Base-by-base conservation (phyloP, 148 eudicot genomes). In the Silene conica region DNA sequence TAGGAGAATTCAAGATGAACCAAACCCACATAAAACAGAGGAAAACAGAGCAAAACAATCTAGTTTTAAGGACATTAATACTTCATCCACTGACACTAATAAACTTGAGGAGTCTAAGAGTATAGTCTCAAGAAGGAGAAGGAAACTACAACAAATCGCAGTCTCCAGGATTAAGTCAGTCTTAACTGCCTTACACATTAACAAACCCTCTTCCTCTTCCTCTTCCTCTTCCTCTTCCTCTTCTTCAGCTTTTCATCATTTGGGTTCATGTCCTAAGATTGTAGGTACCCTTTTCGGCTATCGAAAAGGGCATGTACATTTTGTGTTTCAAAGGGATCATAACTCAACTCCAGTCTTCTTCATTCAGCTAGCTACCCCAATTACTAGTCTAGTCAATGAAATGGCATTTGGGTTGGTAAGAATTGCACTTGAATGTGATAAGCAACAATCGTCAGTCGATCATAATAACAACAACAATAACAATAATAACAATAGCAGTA, bases 371-470 rank as follows among this genome's bases (percentile, higher is more conserved):
- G 90, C 90, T 0, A 90, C 96, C 0, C 90, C 90, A 0, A 90
- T 86, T 0, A 86, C 86, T 1, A 74, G 72, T 1, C 65, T 90
- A 10, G 96, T 90, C 0, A 81, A 65, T 13, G 96, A 90, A 72
- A 86, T 90, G 92, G 89, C 92, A 0, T 86, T 90, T 0, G 96
- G 96, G 18, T 69, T 88, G 26, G 92, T 90, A 0, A 52, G 96
- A 11, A 88, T 90, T 18, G 90, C 92, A 0, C 75, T 90, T 2
- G 96, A 90, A 43, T 88, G 92, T 57, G 88, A 85, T 60, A 87
- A 85, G 61, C 65, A 74, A 16, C 76, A 69, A 23, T 21, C 31
- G 18, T 15, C n/a, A 3, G 21, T 38, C 0, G 66, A 74, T 2
- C 22, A 68, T 41, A 67, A 31, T 16, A 54, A n/a, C 28, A 26